A percentile compares a stretch with the other conserved stretches of the same genome.
phyloP scores from a whole-genome alignment of 139 green algal genomes.

The Coelastrella sp. region DNA sequence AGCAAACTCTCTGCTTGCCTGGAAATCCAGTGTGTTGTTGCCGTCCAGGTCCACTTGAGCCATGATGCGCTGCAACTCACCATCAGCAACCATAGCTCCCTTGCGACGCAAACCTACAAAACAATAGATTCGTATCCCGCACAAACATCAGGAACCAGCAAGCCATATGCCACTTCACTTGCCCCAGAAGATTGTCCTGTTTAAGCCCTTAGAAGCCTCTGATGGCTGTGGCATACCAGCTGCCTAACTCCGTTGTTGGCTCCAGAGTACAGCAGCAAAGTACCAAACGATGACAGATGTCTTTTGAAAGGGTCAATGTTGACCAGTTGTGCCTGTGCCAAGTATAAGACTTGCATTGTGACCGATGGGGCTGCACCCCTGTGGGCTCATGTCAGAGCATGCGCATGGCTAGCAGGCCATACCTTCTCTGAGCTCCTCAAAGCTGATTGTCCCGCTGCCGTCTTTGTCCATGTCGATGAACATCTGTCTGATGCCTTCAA shows the following conservation, averaged over 20 bases:
- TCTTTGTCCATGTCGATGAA: conserved; percentile 95
- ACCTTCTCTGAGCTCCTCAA: conserved; percentile 86
- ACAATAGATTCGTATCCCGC: not conserved
- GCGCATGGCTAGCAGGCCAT: not conserved
- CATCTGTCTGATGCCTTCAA: conserved; percentile 89
- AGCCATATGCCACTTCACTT: not conserved
- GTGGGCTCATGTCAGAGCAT: not conserved
- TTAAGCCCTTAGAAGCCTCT: too few relatives aligned
- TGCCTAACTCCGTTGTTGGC: too few relatives aligned
- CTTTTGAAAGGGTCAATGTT: too few relatives aligned
- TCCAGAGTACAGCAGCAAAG: too few relatives aligned
- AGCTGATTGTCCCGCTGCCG: conserved; percentile 91
- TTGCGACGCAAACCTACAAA: conserved; percentile 50
- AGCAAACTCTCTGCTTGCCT: conserved; percentile 49
- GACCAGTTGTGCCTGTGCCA: not conserved
- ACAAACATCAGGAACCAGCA: not conserved
- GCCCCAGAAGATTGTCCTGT: too few relatives aligned
- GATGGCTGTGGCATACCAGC: too few relatives aligned
- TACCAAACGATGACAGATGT: too few relatives aligned
- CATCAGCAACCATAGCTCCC: conserved; percentile 63
- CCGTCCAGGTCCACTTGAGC: conserved; percentile 77
- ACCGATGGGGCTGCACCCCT: not conserved
- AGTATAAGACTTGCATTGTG: not conserved
- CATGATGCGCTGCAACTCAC: conserved; percentile 82
- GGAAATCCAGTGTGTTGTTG: conserved; percentile 84